Evolutionary conservation across 805 yeast genomes (phyloP).

Genomic region (Spencermartinsiella europaea): DNA sequence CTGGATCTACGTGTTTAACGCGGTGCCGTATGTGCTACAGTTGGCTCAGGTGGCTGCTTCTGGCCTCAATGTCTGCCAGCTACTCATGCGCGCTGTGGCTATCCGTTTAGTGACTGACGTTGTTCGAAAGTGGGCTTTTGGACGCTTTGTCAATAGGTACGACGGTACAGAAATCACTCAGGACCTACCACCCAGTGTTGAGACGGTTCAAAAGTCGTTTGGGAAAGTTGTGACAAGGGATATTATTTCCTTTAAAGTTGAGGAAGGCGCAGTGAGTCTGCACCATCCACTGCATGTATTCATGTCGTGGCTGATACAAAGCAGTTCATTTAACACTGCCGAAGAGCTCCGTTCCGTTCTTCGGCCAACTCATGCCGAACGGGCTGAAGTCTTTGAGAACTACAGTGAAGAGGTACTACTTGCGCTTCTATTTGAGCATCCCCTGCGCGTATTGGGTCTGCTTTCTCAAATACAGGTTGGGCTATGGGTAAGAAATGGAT

Average conservation of each 20-base stretch:
- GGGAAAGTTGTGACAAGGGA: background rate
- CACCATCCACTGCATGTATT: constrained; percentile 78
- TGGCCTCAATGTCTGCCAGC: constrained; percentile 25
- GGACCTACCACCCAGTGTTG: constrained; percentile 19
- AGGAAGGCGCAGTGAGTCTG: constrained; percentile 52
- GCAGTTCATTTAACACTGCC: constrained; percentile 28
- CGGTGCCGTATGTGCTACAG: constrained; percentile 61
- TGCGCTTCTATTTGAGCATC: constrained; percentile 54
- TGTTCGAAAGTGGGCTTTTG: constrained; percentile 27
- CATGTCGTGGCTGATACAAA: constrained; percentile 65
- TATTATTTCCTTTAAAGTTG: constrained; percentile 40
- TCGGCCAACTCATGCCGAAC: constrained; percentile 3
- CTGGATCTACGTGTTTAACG: constrained; percentile 67
- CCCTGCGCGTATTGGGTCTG: constrained; percentile 69
- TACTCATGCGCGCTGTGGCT: constrained; percentile 12
- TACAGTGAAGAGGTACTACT: constrained; percentile 6
- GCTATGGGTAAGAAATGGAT: constrained; percentile 92
- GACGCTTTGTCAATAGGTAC: constrained; percentile 17
- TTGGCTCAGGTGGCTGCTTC: constrained; percentile 33
- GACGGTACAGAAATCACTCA: constrained; percentile 19
- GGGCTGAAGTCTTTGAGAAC: background rate
- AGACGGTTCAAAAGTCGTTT: background rate
- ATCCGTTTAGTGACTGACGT: constrained; percentile 22
- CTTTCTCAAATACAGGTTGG: constrained; percentile 84
- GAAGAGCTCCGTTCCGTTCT: constrained; percentile 23